These are phyloP conservation scores for Gloeostereum incarnatum DNA, from an alignment of 768 basidiomycete genomes.

Conservation along the genomic window DNA sequence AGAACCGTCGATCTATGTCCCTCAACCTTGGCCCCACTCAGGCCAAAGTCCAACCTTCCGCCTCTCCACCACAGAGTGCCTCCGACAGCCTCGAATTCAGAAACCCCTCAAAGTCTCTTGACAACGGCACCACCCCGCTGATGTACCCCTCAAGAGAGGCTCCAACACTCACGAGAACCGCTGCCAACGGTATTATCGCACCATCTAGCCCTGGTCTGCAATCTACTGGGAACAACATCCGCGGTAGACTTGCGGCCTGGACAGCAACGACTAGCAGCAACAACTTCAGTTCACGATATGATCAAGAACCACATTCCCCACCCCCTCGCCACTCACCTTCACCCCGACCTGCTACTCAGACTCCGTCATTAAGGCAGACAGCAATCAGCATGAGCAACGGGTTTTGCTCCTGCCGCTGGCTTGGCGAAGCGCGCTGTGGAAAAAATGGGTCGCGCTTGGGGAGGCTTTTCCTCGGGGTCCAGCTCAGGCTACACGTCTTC, in stretches of 20 bases:
- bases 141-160: constrained; percentile 23
- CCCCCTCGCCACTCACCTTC: constrained; percentile 9
- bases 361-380: constrained; percentile 42
- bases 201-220: constrained; percentile 22
- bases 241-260: constrained; percentile 40
- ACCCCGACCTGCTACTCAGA: constrained; percentile 7
- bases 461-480: constrained; percentile 30
- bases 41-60: constrained; percentile 13
- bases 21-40: constrained; percentile 36
- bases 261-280: constrained; percentile 18
- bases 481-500: constrained; percentile 38
- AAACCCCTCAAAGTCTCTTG: constrained; percentile 23
- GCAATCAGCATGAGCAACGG: constrained; percentile 64
- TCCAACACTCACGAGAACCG: constrained; percentile 30
- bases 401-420: constrained; percentile 64
- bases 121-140: constrained; percentile 15
- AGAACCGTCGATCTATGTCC: constrained; percentile 59
- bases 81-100: constrained; percentile 19
- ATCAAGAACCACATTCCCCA: constrained; percentile 9
- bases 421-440: constrained; percentile 72
- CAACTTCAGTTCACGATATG: constrained; percentile 9
- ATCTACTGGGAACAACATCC: constrained; percentile 31
- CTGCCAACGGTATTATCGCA: constrained; percentile 32
- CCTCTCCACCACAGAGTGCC: constrained; percentile 17
- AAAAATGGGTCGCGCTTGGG: constrained; percentile 63